Evolutionary conservation across 805 yeast genomes (phyloP).

Genomic region (Yarrowia bubula): DNA sequence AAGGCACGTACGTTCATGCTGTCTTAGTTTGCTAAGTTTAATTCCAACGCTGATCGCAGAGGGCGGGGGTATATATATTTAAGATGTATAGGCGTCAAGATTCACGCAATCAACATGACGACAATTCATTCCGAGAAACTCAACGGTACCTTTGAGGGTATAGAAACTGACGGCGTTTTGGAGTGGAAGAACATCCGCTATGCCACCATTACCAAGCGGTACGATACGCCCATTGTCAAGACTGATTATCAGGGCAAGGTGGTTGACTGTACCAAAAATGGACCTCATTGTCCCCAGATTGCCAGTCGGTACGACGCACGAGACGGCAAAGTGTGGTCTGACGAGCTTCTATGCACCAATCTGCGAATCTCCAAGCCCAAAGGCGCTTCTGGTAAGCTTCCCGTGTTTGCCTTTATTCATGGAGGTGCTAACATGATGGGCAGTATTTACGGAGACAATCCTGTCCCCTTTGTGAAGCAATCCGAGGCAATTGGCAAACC

Average conservation of each 20-base stretch:
- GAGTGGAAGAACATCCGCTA: conserved; percentile 7
- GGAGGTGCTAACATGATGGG: conserved; percentile 28
- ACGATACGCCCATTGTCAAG: conserved; percentile 6
- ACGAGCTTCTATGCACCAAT: conserved; percentile 2
- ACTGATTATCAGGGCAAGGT: conserved; percentile 22
- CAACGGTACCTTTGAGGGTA: conserved; percentile 11
- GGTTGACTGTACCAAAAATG: conserved; percentile 30
- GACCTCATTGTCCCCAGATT: conserved; percentile 32
- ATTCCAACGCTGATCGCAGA: not conserved
- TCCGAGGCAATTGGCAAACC: conserved; percentile 28
- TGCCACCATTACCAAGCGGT: not conserved
- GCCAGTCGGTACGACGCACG: not conserved
- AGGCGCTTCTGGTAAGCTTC: not conserved
- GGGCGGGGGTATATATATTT: not conserved
- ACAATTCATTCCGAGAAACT: not conserved
- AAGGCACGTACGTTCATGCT: not conserved
- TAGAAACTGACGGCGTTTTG: not conserved
- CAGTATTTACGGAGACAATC: conserved; percentile 9
- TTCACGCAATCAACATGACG: not conserved
- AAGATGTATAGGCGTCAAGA: not conserved
- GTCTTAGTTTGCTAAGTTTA: conserved; percentile 6
- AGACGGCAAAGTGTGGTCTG: conserved; percentile 2
- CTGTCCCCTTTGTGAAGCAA: conserved; percentile 28
- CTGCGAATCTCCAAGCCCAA: conserved; percentile 13
- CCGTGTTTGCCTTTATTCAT: conserved; percentile 27